These are phyloP conservation scores for Phytophthora capsici DNA, from an alignment of 352 stramenopile species.

Conservation along the genomic window DNA sequence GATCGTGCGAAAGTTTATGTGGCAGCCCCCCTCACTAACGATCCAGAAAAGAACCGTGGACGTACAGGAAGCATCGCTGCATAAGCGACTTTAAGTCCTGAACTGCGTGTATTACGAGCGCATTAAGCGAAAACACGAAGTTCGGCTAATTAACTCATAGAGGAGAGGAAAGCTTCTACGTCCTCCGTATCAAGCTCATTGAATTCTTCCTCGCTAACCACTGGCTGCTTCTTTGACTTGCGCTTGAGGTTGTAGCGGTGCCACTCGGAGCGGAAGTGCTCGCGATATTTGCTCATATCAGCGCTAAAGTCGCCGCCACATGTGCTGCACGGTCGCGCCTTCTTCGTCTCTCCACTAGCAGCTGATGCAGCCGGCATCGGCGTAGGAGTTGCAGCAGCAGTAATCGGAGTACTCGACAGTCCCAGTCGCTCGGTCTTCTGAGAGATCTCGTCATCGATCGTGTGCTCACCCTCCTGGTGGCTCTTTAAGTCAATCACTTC, in stretches of 20 bases:
- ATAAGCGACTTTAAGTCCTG: slow-evolving; percentile 15
- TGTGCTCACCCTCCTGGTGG: slow-evolving; percentile 90
- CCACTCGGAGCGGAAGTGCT: slow-evolving; percentile 97
- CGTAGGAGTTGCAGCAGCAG: slow-evolving; percentile 12
- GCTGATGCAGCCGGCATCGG: slow-evolving; percentile 3
- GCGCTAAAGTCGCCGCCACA: slow-evolving; percentile 93
- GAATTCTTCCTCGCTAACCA: slow-evolving; percentile 80
- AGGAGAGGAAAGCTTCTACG: slow-evolving; percentile 69
- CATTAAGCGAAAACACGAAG: slow-evolving; percentile 14
- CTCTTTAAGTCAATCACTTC: slow-evolving; percentile 95
- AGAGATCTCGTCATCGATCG: slow-evolving; percentile 93
- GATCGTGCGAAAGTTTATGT: slow-evolving; percentile 87
- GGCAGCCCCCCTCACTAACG: slow-evolving; percentile 38
- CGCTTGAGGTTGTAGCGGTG: slow-evolving; percentile 98
- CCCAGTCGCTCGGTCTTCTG: slow-evolving; percentile 82
- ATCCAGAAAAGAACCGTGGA: slow-evolving; percentile 24
- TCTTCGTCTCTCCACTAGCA: slow-evolving; percentile 40
- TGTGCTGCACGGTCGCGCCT: slow-evolving; percentile 87
- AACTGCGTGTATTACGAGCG: slow-evolving; percentile 23
- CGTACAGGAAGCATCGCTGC: slow-evolving; percentile 32
- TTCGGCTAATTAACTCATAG: slow-evolving; percentile 55
- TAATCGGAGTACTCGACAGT: slow-evolving; percentile 35
- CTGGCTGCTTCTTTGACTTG: slow-evolving; percentile 89
- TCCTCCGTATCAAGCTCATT: slow-evolving; percentile 57
- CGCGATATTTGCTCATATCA: slow-evolving; percentile 84